Evolutionary conservation across 495 filamentous ascomycete species (phyloP).

Genomic region (Lophium mytilinum): DNA sequence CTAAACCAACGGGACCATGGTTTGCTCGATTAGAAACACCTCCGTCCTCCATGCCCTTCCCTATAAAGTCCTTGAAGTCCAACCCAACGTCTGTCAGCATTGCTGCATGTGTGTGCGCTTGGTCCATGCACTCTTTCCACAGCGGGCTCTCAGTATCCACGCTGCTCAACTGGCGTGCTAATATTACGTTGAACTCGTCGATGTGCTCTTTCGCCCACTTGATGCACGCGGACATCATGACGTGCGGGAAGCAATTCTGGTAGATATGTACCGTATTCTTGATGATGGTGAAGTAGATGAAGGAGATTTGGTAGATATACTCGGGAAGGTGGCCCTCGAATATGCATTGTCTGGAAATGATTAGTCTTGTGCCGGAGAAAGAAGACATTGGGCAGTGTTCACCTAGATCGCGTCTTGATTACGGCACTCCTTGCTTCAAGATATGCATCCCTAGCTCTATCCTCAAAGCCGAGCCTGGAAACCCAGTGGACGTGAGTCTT

Average conservation of each 20-base stretch:
- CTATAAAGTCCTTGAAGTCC: constrained; percentile 74
- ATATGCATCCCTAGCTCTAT: constrained; percentile 79
- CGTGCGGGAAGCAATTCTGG: constrained; percentile 76
- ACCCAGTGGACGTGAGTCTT: constrained; percentile 73
- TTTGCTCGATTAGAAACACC: neutral
- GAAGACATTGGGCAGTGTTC: constrained; percentile 26
- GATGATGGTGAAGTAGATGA: constrained; percentile 91
- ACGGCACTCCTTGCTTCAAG: constrained; percentile 66
- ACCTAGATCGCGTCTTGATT: constrained; percentile 76
- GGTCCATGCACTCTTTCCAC: constrained; percentile 76
- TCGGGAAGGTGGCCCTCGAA: constrained; percentile 87
- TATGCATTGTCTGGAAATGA: constrained; percentile 62
- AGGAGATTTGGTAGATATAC: constrained; percentile 94
- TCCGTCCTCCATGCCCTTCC: constrained; percentile 22
- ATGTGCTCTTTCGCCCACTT: constrained; percentile 93
- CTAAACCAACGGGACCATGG: constrained; percentile 9
- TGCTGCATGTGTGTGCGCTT: constrained; percentile 68
- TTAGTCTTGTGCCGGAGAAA: neutral
- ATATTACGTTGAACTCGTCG: constrained; percentile 76
- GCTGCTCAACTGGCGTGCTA: constrained; percentile 75
- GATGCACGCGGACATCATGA: constrained; percentile 84
- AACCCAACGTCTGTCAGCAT: constrained; percentile 80
- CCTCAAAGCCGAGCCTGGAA: constrained; percentile 76
- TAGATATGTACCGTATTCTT: constrained; percentile 83
- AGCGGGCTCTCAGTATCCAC: constrained; percentile 58